Conservation (phyloP, 108 stramenopile species). For the Parmales sp. region DNA sequence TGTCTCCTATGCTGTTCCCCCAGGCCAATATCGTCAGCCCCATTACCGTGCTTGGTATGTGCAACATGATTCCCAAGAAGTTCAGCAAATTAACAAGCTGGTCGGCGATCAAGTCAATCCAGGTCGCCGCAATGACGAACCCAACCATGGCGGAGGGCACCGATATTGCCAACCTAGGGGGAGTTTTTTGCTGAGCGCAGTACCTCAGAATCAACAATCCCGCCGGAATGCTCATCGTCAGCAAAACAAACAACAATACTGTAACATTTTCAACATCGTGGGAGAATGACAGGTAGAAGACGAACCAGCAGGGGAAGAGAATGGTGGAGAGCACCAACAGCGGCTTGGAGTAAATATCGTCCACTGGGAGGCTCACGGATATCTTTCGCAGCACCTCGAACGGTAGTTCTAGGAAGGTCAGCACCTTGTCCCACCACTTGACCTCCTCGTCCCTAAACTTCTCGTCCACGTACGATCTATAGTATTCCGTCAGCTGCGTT, state of each 20-base stretch:
- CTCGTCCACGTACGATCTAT: neutral
- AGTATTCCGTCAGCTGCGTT: neutral
- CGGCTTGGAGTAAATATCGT: slow-evolving; percentile 43
- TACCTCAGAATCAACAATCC: slow-evolving; percentile 43
- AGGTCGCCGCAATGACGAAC: slow-evolving; percentile 76
- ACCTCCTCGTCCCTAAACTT: neutral
- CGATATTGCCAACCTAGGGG: neutral
- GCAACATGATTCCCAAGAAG: slow-evolving; percentile 65
- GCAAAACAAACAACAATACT: slow-evolving; percentile 1
- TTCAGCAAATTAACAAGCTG: slow-evolving; percentile 72
- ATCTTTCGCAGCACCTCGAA: neutral
- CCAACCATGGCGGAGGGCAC: slow-evolving; percentile 70
- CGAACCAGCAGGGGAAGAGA: slow-evolving; percentile 63
- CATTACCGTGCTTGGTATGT: slow-evolving; percentile 70
- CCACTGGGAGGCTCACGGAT: neutral
- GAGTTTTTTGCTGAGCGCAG: neutral
- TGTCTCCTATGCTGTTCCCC: slow-evolving; percentile 85
- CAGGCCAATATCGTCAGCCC: slow-evolving; percentile 90
- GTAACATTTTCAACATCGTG: slow-evolving; percentile 9
- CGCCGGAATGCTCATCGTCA: slow-evolving; percentile 15
- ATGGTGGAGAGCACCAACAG: slow-evolving; percentile 58
- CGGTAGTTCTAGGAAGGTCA: neutral
- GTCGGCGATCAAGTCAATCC: slow-evolving; percentile 88
- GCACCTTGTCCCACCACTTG: neutral
- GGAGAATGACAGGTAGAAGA: slow-evolving; percentile 44